phyloP scores from a whole-genome alignment of 768 basidiomycete species.

The Paxillus involutus region DNA sequence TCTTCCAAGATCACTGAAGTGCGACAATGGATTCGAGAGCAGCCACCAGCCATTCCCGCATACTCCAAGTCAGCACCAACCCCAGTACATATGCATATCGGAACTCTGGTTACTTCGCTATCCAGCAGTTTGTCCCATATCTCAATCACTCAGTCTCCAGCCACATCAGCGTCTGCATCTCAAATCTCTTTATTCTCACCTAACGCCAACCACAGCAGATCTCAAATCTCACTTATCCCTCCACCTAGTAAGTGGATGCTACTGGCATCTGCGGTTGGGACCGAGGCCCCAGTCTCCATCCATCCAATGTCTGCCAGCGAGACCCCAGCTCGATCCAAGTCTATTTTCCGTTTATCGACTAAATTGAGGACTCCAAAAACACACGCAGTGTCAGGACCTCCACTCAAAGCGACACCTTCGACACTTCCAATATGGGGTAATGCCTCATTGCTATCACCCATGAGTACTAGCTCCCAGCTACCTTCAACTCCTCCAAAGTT shows the following conservation, averaged over 20 bases:
- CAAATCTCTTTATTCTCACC: conserved; percentile 12
- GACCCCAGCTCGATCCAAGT: conserved; percentile 20
- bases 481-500: conserved; percentile 27
- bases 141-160: conserved; percentile 14
- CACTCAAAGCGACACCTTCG: conserved; percentile 2
- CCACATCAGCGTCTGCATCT: conserved; percentile 18
- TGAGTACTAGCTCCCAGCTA: conserved; percentile 14
- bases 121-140: conserved; percentile 42
- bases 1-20: conserved; percentile 68
- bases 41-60: conserved; percentile 57
- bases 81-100: conserved; percentile 61
- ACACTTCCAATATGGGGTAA: conserved; percentile 15
- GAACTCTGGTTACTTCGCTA: conserved; percentile 67
- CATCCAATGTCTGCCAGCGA: neutral
- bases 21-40: conserved; percentile 64
- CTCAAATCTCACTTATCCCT: conserved; percentile 24
- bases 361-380: conserved; percentile 25
- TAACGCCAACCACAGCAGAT: conserved; percentile 8
- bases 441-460: conserved; percentile 5
- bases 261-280: conserved; percentile 21
- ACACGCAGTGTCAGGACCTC: neutral
- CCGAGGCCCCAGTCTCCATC: conserved; percentile 14
- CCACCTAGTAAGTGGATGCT: conserved; percentile 26
- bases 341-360: conserved; percentile 28
- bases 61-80: conserved; percentile 65